Conservation (phyloP, 257 asterid genomes). For the Rubia yunnanensis region DNA sequence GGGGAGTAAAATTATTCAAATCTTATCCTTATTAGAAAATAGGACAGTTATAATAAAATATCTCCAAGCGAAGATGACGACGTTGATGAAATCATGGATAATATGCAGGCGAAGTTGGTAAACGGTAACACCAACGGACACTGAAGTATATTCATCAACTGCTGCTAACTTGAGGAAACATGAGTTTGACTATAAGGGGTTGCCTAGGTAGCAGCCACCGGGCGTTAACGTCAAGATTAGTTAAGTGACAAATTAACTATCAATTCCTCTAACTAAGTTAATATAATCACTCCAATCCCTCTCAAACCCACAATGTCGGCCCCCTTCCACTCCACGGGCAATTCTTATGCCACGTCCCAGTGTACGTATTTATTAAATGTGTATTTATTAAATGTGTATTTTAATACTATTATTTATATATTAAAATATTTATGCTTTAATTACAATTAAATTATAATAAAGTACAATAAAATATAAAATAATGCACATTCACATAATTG, state of each 20-base stretch:
- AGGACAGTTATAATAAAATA: too few species aligned
- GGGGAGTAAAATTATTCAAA: too few species aligned
- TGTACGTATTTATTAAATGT: too few species aligned
- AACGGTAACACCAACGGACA: background rate
- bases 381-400: too few species aligned
- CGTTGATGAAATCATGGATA: background rate
- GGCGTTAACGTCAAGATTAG: background rate
- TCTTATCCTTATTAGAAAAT: too few species aligned
- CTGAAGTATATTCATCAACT: background rate
- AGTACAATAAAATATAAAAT: too few species aligned
- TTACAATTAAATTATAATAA: too few species aligned
- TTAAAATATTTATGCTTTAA: too few species aligned
- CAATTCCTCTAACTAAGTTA: background rate
- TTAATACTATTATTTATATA: too few species aligned
- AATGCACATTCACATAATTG: too few species aligned
- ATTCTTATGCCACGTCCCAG: too few species aligned
- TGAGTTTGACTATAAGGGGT: background rate
- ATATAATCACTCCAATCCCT: background rate
- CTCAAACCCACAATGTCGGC: background rate
- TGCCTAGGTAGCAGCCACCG: background rate
- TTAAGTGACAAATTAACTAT: background rate
- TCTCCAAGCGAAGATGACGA: too few species aligned
- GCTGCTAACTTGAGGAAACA: background rate
- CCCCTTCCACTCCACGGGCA: background rate
- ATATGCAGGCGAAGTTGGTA: background rate